phyloP scores from a whole-genome alignment of 352 stramenopile genomes.

The Phytophthora macrochlamydospora region DNA sequence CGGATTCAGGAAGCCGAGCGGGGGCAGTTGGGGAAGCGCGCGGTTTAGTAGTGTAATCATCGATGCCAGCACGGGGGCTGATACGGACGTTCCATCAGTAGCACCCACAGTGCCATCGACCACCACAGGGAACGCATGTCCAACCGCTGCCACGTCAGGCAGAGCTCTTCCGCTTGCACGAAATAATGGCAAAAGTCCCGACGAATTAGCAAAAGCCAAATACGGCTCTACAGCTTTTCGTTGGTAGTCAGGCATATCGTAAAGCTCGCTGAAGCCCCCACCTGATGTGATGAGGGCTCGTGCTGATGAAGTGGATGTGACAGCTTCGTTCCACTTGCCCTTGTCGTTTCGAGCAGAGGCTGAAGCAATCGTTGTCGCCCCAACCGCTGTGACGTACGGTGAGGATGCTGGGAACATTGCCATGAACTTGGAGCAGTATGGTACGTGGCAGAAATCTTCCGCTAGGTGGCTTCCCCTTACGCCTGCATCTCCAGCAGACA shows the following conservation, averaged over 20 bases:
- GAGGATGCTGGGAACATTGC: slow-evolving; percentile 76
- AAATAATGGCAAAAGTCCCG: slow-evolving; percentile 40
- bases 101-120: slow-evolving; percentile 53
- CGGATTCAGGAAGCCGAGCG: slow-evolving; percentile 76
- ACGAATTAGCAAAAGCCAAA: slow-evolving; percentile 29
- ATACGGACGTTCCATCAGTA: slow-evolving; percentile 79
- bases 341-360: slow-evolving; percentile 6
- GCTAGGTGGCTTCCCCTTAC: slow-evolving; percentile 59
- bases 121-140: slow-evolving; percentile 67
- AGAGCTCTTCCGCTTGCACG: slow-evolving; percentile 54
- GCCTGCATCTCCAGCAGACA: slow-evolving; percentile 70
- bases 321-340: slow-evolving; percentile 51
- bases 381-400: slow-evolving; percentile 73
- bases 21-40: slow-evolving; percentile 36
- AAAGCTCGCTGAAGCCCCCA: slow-evolving; percentile 72
- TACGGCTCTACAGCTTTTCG: slow-evolving; percentile 43
- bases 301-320: slow-evolving; percentile 46
- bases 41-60: slow-evolving; percentile 70
- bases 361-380: slow-evolving; percentile 55
- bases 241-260: slow-evolving; percentile 56
- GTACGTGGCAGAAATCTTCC: slow-evolving; percentile 47
- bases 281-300: slow-evolving; percentile 74
- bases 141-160: slow-evolving; percentile 69
- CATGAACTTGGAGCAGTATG: slow-evolving; percentile 54
- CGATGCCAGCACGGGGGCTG: slow-evolving; percentile 67